phyloP scores from a whole-genome alignment of 192 early-diverging fungal species.

The Chytriomyces confervae region DNA sequence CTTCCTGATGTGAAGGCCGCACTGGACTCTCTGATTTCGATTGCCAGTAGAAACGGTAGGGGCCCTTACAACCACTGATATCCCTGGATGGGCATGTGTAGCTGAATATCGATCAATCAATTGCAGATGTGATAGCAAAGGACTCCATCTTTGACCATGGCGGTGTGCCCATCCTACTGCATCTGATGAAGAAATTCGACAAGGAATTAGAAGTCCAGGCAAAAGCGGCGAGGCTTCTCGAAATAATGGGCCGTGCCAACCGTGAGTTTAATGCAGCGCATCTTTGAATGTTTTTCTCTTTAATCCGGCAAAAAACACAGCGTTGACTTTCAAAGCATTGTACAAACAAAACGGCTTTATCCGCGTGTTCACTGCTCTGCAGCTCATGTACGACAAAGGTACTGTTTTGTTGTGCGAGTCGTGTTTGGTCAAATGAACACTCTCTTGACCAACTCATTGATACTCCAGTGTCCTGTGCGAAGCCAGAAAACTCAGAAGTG shows the following conservation, averaged over 20 bases:
- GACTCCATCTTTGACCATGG: constrained; percentile 35
- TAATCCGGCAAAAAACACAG: background rate
- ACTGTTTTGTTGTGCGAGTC: background rate
- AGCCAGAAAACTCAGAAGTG: too few species aligned
- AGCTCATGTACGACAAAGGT: constrained; percentile 6
- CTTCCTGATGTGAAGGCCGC: constrained; percentile 1
- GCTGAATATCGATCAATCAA: background rate
- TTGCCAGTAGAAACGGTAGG: constrained; percentile 1
- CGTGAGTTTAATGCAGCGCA: background rate
- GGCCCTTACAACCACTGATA: too few species aligned
- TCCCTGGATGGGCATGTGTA: background rate
- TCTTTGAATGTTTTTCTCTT: background rate
- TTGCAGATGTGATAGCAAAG: constrained; percentile 12
- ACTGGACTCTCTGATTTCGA: constrained; percentile 8
- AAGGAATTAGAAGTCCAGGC: constrained; percentile 14
- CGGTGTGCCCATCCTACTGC: constrained; percentile 24
- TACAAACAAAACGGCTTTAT: constrained; percentile 19
- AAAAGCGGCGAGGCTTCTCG: constrained; percentile 6
- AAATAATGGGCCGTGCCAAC: constrained; percentile 30
- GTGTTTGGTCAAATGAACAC: too few species aligned
- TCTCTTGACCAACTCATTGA: too few species aligned
- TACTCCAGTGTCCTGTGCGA: too few species aligned
- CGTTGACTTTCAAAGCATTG: constrained; percentile 14
- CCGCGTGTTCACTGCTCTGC: constrained; percentile 2
- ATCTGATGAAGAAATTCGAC: constrained; percentile 18